Evolutionary conservation across 768 basidiomycete genomes (phyloP), one percentile per base, ranked within the genome.

Genomic region (Cantharellus cinnabarinus): DNA sequence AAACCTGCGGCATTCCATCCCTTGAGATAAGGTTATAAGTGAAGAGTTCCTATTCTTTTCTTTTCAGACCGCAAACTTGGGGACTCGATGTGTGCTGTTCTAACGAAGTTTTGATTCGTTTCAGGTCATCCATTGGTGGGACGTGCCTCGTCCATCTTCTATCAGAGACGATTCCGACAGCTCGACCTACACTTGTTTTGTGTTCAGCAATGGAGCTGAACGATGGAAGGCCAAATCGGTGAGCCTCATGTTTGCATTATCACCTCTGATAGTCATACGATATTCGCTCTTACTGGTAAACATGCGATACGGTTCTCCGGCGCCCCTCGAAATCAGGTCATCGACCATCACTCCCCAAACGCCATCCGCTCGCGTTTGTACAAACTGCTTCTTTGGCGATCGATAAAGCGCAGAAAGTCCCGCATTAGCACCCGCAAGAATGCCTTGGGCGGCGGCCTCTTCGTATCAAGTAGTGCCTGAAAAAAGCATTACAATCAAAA

Each of bases 281-380:
- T 89, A 94, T 65, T 94, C 90, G 14, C 85, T 87, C 41, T 89
- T 76, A 14, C 85, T 85, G 0, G 90, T 93, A 68, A 94, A 93
- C 87, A 93, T 91, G 38, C 89, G 84, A 64, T 93, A 94, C 55
- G 89, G 90, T 67, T 94, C 90, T 66, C 90, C 86, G 2, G 85
- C 83, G 2, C 90, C 90, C 66, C 89, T 90, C 50, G 83, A 78
- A 34, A 86, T 82, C 34, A 94, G 74, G 66, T 94, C 90, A 67
- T 94, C 90, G 37, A 94, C 82, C 82, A 93, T 85, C 4, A 94
- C 90, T 0, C 90, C 90, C 4, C 82, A 75, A 67, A 81, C 90
- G 3, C 84, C 85, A 64, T 94, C 87, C 3, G 88, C 87, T n/a
- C 90, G 78, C 7, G 81, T 79, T 41, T 93, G 67, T 2, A 80